These are phyloP conservation scores for Cercospora sp. DNA, from an alignment of 2,329 filamentous ascomycete species.

Conservation along the genomic window DNA sequence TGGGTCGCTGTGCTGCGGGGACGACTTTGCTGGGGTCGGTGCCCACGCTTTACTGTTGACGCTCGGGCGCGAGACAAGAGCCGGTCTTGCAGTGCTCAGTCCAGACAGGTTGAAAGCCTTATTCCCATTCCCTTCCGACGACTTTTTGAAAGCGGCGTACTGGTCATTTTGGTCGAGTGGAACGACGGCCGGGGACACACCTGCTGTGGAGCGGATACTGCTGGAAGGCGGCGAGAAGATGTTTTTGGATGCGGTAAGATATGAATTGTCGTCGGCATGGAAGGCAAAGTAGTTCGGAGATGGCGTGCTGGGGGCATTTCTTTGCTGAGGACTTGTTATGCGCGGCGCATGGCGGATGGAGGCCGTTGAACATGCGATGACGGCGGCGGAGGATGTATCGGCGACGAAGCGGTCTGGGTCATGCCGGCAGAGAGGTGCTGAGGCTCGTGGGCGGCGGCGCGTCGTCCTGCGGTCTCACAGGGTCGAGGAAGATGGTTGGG, in stretches of 20 bases:
- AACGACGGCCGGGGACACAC: conserved; percentile 67
- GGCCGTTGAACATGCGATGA: too few species aligned
- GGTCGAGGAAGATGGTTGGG: too few species aligned
- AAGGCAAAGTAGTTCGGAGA: conserved; percentile 90
- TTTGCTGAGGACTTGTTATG: conserved; percentile 27
- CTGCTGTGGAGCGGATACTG: conserved; percentile 66
- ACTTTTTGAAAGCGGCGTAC: conserved; percentile 76
- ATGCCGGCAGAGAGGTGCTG: too few species aligned
- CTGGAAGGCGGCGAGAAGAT: conserved; percentile 75
- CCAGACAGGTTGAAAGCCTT: conserved; percentile 52
- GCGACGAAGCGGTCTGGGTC: too few species aligned
- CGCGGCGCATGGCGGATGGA: conserved; percentile 30
- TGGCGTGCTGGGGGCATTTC: conserved; percentile 34
- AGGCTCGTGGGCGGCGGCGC: too few species aligned
- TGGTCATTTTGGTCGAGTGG: conserved; percentile 75
- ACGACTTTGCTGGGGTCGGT: conserved; percentile 35
- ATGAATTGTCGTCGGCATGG: conserved; percentile 63
- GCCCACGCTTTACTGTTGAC: conserved; percentile 25
- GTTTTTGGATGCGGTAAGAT: conserved; percentile 55
- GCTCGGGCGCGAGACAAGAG: conserved; percentile 21
- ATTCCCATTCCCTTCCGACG: conserved; percentile 61
- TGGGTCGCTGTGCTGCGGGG: conserved; percentile 31
- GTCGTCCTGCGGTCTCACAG: too few species aligned
- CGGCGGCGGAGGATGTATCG: too few species aligned
- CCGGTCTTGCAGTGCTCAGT: conserved; percentile 35